Conservation (phyloP, 2,329 filamentous ascomycete genomes). For the Lasiodiplodia sp. region DNA sequence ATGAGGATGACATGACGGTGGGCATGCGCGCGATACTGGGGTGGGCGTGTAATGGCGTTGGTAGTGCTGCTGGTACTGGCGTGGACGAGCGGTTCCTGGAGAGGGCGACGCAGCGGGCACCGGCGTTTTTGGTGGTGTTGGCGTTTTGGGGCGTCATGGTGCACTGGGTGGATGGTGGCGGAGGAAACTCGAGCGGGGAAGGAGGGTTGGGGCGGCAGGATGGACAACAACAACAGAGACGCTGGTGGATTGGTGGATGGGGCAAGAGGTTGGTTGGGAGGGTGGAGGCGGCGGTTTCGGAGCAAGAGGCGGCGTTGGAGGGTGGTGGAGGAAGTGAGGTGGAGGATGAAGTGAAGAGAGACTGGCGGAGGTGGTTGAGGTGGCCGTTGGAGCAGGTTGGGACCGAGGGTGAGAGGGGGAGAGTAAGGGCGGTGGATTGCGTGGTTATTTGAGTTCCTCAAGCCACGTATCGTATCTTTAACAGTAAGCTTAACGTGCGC, state of each 20-base stretch:
- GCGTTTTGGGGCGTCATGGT: constrained; percentile 27
- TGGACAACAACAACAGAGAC: neutral
- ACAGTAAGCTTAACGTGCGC: neutral
- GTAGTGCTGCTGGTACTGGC: neutral
- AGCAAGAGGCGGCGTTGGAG: neutral
- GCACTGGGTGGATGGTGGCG: constrained; percentile 5
- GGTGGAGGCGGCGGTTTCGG: constrained; percentile 10
- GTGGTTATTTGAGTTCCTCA: neutral
- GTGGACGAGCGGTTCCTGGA: constrained; percentile 10
- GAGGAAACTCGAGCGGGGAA: neutral
- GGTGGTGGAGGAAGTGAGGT: neutral
- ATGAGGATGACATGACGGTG: neutral
- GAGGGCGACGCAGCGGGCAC: neutral
- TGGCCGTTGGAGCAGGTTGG: constrained; percentile 30
- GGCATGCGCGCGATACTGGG: constrained; percentile 1
- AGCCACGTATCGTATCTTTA: neutral
- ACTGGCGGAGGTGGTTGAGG: constrained; percentile 27
- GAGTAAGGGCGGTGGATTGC: constrained; percentile 1
- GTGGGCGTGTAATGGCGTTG: neutral
- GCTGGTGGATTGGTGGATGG: constrained; percentile 28
- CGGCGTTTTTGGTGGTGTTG: constrained; percentile 22
- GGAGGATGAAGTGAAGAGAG: neutral
- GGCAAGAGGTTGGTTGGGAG: constrained; percentile 20
- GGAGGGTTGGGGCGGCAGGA: neutral
- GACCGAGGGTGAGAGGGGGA: neutral